Evolutionary conservation across 2,329 filamentous ascomycete species (phyloP), one percentile per base, ranked within the genome.

Genomic region (Colletotrichum sp.): DNA sequence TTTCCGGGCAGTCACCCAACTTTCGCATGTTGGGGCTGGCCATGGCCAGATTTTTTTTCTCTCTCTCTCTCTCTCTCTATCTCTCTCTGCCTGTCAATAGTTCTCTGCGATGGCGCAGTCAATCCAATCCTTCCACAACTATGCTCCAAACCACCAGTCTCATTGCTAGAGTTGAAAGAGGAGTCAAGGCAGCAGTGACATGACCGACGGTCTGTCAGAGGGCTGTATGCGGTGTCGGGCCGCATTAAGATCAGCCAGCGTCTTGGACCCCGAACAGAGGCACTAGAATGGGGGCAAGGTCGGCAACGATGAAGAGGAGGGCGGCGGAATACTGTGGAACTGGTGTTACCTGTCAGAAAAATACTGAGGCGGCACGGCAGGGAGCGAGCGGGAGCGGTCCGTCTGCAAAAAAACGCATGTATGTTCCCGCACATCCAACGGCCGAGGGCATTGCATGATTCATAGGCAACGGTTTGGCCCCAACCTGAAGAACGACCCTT

Each of bases 101-200:
- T 26, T 49, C 64, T 65, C 34, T 44, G 30, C 36, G 36, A 26
- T 26, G 39, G 28, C 57, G 63, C n/a, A 52, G 60, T 26, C 12
- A 76, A 76, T 69, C 26, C 73, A 73, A 73, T 73, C 70, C 70
- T 72, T 75, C 39, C 18, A 74, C 26, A n/a, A 10, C 15, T 26
- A 30, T 6, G 6, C 52, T 30, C 13, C 52, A 24, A 49, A 49
- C 6, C 39, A 49, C 18, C 9, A 21, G 39, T 21, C n/a, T 5
- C 24, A 8, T 9, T 28, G 52, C 12, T 12, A n/a, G 28, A 57
- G 16, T 69, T 21, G n/a, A 39, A 44, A 12, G 44, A 36, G 60
- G 32, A 24, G 55, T 12, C 39, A n/a, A 49, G 39, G 39, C 9
- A 49, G 39, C 9, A 49, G 18, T 49, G 39, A 49, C 39, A 49